Evolutionary conservation across 2,329 filamentous ascomycete species (phyloP).

Genomic region (Xylaria hypoxylon): DNA sequence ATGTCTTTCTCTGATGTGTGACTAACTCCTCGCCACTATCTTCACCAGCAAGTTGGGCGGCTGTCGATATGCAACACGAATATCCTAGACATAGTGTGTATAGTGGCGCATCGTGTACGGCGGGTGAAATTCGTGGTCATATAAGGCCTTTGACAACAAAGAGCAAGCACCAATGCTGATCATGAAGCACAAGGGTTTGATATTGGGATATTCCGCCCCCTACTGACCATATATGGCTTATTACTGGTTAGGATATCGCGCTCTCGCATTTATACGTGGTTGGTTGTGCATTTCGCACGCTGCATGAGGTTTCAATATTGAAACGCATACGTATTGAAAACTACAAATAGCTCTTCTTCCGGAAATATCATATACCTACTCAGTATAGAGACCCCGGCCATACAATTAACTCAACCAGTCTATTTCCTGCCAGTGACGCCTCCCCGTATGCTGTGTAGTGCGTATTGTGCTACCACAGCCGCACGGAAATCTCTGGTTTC

Average conservation of each 20-base stretch:
- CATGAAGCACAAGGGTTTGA: neutral
- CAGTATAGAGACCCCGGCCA: neutral
- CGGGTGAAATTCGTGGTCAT: neutral
- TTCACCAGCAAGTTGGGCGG: neutral
- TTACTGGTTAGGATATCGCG: neutral
- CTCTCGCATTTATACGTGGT: neutral
- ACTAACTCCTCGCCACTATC: neutral
- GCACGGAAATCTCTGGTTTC: constrained; percentile 14
- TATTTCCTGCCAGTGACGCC: constrained; percentile 16
- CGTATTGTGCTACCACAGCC: constrained; percentile 21
- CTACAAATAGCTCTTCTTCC: neutral
- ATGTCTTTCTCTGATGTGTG: neutral
- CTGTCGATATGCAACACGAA: constrained; percentile 5
- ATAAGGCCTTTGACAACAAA: constrained; percentile 2
- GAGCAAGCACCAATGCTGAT: neutral
- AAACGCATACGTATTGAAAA: neutral
- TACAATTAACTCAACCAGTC: constrained; percentile 5
- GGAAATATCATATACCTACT: constrained; percentile 17
- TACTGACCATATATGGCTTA: neutral
- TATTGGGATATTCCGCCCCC: neutral
- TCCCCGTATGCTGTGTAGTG: constrained; percentile 22
- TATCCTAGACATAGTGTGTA: neutral
- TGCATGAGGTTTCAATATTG: constrained; percentile 1
- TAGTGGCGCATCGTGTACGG: neutral
- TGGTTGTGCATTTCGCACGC: constrained; percentile 2